These are phyloP conservation scores for Allium sativum DNA, from an alignment of 106 monocot genomes.

Conservation along the genomic window DNA sequence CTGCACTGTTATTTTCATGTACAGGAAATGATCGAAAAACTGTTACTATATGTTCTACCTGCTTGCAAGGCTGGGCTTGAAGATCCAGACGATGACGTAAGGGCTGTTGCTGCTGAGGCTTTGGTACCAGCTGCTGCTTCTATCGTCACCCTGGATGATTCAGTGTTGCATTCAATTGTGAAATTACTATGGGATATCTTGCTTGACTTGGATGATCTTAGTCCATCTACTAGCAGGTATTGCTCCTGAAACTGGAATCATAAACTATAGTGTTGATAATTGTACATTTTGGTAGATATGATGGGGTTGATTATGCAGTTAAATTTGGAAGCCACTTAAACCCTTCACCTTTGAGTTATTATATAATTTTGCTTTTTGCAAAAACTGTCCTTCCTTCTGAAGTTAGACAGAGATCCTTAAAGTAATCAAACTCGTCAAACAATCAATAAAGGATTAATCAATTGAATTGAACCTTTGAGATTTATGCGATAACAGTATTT, in stretches of 20 bases:
- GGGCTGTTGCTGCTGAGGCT: conserved; percentile 95
- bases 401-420: no score
- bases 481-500: no score
- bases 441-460: no score
- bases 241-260: background rate
- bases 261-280: no score
- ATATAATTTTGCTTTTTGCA: no score
- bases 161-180: conserved; percentile 53
- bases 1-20: background rate
- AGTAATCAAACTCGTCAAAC: no score
- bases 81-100: conserved; percentile 97
- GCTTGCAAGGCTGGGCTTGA: conserved; percentile 92
- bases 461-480: no score
- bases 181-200: conserved; percentile 99
- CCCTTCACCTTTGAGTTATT: no score
- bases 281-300: no score
- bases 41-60: conserved; percentile 63
- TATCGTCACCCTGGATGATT: conserved; percentile 47
- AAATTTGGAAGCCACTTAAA: no score
- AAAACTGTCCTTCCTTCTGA: no score
- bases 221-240: conserved; percentile 97
- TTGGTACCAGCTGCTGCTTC: conserved; percentile 68
- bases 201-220: conserved; percentile 93
- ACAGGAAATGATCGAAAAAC: conserved; percentile 87
- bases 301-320: no score